Evolutionary conservation across 2,329 filamentous ascomycete genomes (phyloP), one percentile per base, ranked within the genome.

Genomic region (Colletotrichum musae): DNA sequence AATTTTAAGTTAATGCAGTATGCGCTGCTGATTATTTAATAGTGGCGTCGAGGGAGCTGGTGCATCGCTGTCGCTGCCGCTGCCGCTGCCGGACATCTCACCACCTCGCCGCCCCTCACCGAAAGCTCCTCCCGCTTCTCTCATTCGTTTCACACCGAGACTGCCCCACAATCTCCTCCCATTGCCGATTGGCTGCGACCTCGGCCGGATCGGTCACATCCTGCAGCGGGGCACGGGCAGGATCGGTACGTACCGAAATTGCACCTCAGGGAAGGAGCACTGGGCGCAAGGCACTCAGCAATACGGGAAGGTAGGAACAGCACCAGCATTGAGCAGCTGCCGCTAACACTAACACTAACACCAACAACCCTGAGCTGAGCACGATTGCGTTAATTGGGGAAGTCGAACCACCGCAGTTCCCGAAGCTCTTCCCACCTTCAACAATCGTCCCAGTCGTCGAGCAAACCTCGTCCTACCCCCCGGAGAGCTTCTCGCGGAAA

Each of bases 191-290:
- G 67, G 57, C 28, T 28, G n/a, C 21, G 28, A 32, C 56, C 61
- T 56, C 48, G 26, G 48, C 56, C 47, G 36, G 39, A 58, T 58
- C 53, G 65, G 36, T 36, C 32, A 36, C 32, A 36, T 64, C 61
- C 50, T 59, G 61, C 61, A 54, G 54, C 58, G 64, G 64, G 63
- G 64, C 64, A 36, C 32, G 2, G 52, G 56, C 63, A 36, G 64
- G 64, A 67, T 67, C 64, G 64, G 58, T 50, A 51, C 32, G 32
- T 36, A 36, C 32, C 32, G 32, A 10, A 36, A 36, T 36, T 36
- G 43, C 26, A 47, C 32, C 32, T 36, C 32, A 36, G 32, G 32
- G 32, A 36, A 36, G 45, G 24, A 62, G 59, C 59, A 62, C 21
- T 54, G 59, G 59, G 39, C 50, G 50, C 48, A 32, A 36, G 32